Conservation (phyloP, 495 filamentous ascomycete species). For the Trichocladium uniseriatum region DNA sequence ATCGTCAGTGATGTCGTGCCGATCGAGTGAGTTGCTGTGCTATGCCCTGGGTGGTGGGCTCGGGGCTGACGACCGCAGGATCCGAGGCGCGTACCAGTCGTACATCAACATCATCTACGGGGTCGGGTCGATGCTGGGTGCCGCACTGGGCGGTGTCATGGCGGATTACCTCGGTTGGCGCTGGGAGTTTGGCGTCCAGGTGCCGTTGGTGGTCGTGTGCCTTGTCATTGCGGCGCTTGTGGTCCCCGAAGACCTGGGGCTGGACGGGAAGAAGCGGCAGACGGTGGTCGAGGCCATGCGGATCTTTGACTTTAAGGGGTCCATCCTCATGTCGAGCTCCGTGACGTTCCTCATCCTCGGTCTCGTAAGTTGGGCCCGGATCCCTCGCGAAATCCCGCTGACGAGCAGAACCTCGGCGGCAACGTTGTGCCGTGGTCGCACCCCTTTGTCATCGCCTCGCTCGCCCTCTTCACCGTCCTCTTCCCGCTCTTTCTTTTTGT, state of each 20-base stretch:
- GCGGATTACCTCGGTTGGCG: slow-evolving; percentile 69
- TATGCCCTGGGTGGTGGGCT: neutral
- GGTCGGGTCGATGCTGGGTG: slow-evolving; percentile 50
- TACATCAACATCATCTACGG: slow-evolving; percentile 65
- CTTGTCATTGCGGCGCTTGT: slow-evolving; percentile 47
- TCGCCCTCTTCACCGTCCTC: slow-evolving; percentile 47
- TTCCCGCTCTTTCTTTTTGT: slow-evolving; percentile 52
- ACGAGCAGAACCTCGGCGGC: slow-evolving; percentile 67
- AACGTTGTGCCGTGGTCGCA: slow-evolving; percentile 57
- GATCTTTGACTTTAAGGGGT: slow-evolving; percentile 60
- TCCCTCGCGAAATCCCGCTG: no score
- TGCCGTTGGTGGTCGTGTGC: slow-evolving; percentile 53
- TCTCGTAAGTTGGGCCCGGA: slow-evolving; percentile 46
- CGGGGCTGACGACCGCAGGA: slow-evolving; percentile 17
- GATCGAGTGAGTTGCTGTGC: slow-evolving; percentile 46
- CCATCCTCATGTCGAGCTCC: slow-evolving; percentile 51
- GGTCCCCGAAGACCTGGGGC: slow-evolving; percentile 52
- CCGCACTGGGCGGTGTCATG: slow-evolving; percentile 63
- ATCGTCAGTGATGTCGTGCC: slow-evolving; percentile 67
- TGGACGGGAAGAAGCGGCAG: slow-evolving; percentile 41
- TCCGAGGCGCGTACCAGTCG: slow-evolving; percentile 64
- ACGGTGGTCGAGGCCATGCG: slow-evolving; percentile 49
- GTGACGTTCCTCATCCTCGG: slow-evolving; percentile 64
- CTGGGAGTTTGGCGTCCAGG: slow-evolving; percentile 58
- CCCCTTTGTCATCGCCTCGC: slow-evolving; percentile 55